Base-by-base conservation (phyloP, 371 early-diverging fungal species). In the Actinomucor elegans region DNA sequence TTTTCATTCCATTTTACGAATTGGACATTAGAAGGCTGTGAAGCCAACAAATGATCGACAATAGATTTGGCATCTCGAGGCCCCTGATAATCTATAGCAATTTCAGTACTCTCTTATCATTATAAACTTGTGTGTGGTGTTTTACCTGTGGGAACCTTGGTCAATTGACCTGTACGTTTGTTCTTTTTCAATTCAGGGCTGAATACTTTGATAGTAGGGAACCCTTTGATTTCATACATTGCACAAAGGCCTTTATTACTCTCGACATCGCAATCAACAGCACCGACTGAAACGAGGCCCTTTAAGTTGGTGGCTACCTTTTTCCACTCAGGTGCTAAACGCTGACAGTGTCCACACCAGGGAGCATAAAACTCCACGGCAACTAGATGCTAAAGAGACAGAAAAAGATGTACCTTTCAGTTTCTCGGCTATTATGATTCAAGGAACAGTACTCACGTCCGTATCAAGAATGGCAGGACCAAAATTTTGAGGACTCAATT, bases 301-400 rank as follows among this genome's bases (percentile, higher is more conserved):
- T 87, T 80, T 23, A 94, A 59, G 55, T 90, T 92, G 33, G 73
- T 75, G 18, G 94, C 96, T 0, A 90, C 96, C 27, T 88, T 89
- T 59, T 90, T 86, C 82, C 91, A 97, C 21, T 87, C 90, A 8
- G 96, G 95, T 7, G 84, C 88, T 27, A 91, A 56, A 24, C 85
- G 88, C 77, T 93, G 84, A 73, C 96, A 96, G 69, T 94, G 93
- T 11, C 94, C 93, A 64, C 96, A 95, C 94, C 94, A 94, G 14
- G 94, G 95, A 5, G 95, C 95, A 61, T 85, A 94, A 67, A 94
- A 94, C 66, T 93, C 92, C 11, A 91, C 89, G 41, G 91, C 79
- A 12, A 88, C 89, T 2, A 89, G 77, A 57, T 91, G 85, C 81
- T 91, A 71, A 21, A 21, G 18, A 24, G 17, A 21, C 20, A 20